Evolutionary conservation across 768 basidiomycete species (phyloP).

Genomic region (Epithele typhae): DNA sequence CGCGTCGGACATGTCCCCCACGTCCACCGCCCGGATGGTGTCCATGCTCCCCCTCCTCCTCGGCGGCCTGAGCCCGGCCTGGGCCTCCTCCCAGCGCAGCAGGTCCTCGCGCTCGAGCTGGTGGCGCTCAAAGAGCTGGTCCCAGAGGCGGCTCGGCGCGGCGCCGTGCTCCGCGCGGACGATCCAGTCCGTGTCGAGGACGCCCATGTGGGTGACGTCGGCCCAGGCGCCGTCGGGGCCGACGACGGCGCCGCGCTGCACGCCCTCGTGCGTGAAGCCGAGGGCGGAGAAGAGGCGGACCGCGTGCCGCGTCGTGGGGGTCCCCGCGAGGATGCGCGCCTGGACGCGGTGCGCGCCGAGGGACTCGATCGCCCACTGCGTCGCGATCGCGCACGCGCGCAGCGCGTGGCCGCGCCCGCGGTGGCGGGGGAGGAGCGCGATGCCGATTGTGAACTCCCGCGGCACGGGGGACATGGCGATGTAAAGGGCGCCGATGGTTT

Average conservation of each 20-base stretch:
- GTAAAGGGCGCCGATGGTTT: slow-evolving; percentile 21
- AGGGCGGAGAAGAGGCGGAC: slow-evolving; percentile 45
- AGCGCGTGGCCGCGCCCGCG: slow-evolving; percentile 42
- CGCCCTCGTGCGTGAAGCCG: slow-evolving; percentile 63
- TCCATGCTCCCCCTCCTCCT: slow-evolving; percentile 15
- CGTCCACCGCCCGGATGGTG: slow-evolving; percentile 7
- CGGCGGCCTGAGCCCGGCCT: not conserved
- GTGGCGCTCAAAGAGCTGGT: slow-evolving; percentile 23
- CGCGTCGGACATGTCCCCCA: not conserved
- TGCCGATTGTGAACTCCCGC: slow-evolving; percentile 53
- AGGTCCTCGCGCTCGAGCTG: slow-evolving; percentile 22
- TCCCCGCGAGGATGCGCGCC: slow-evolving; percentile 37
- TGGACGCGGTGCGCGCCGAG: slow-evolving; percentile 48
- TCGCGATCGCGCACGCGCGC: slow-evolving; percentile 40
- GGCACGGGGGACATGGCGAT: slow-evolving; percentile 13
- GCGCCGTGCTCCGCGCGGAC: slow-evolving; percentile 3
- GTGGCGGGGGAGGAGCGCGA: slow-evolving; percentile 38
- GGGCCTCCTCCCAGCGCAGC: slow-evolving; percentile 18
- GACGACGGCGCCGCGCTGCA: slow-evolving; percentile 49
- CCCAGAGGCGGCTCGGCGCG: slow-evolving; percentile 17
- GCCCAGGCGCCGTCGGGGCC: slow-evolving; percentile 32
- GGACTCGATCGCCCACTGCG: slow-evolving; percentile 45
- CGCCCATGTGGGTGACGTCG: slow-evolving; percentile 20
- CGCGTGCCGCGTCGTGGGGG: slow-evolving; percentile 37
- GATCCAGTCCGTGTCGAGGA: slow-evolving; percentile 24